Percentiles rank a stretch among this genome's conserved stretches.
Conservation (phyloP, 2,329 filamentous ascomycete species). For the Hansfordia pulvinata region DNA sequence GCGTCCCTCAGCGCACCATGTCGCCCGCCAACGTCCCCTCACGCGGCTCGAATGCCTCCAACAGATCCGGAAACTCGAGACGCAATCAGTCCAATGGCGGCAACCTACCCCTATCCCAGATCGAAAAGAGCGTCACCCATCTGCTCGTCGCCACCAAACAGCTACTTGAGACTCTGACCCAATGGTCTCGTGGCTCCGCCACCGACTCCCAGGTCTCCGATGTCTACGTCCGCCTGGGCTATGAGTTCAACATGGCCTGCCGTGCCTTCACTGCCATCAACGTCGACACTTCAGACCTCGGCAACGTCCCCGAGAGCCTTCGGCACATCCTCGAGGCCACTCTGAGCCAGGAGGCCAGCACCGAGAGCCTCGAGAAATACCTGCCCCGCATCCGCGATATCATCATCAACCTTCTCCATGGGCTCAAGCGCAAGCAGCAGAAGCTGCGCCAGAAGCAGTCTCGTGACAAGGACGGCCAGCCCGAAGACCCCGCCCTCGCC, state of each 20-base stretch:
- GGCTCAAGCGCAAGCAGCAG: constrained; percentile 93
- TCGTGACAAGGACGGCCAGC: constrained; percentile 36
- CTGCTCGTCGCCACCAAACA: constrained; percentile 96
- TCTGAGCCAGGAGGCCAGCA: constrained; percentile 88
- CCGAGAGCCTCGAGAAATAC: constrained; percentile 86
- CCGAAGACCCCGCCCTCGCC: constrained; percentile 21
- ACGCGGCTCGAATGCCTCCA: constrained; percentile 53
- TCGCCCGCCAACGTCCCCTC: constrained; percentile 47
- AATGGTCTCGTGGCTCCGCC: constrained; percentile 89
- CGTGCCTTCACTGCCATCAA: constrained; percentile 94
- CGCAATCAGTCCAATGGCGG: constrained; percentile 48
- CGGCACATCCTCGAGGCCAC: constrained; percentile 90
- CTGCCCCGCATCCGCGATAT: constrained; percentile 92
- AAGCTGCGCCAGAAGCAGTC: constrained; percentile 56
- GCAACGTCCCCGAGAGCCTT: constrained; percentile 85
- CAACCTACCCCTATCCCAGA: constrained; percentile 76
- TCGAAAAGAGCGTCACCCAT: constrained; percentile 97
- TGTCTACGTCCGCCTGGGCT: constrained; percentile 92
- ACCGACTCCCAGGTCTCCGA: constrained; percentile 94
- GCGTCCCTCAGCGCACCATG: constrained; percentile 40
- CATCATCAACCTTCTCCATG: constrained; percentile 93
- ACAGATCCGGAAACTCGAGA: constrained; percentile 42
- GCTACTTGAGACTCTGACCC: constrained; percentile 88
- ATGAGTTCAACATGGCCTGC: constrained; percentile 98
- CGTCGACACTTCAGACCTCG: constrained; percentile 85